Base-by-base conservation (phyloP, 23 red algal genomes). In the Agarophyton chilense region DNA sequence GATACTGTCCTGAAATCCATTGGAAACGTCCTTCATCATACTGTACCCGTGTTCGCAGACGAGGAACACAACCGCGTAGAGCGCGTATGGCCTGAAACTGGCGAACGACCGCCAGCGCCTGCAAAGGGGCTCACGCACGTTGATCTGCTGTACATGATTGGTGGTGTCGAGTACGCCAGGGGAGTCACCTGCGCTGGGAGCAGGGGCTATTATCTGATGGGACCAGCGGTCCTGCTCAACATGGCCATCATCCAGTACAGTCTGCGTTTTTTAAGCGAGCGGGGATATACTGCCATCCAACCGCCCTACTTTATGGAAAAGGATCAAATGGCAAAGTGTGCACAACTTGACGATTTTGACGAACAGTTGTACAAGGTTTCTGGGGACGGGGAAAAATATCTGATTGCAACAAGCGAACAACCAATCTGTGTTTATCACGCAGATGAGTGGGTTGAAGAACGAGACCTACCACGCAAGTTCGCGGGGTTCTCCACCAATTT, bases 291-390 rank as follows among this genome's bases (percentile, higher is more conserved):
- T 8, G 43, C 90, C 31, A 47, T 99, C 22, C 97, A 99, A 67
- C 82, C 97, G 36, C 97, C 97, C 2, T 96, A 96, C 60, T 99
- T 99, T 79, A 99, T 99, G 97, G 93, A 93, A 40, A 86, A 90
- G 58, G 97, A 90, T 29, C 93, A 93, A 65, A 99, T 99, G 97
- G 93, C 93, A 17, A 95, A 95, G 52, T 96, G 93, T 77, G 97
- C 97, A 24, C 97, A 99, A 70, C 88, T 99, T 52, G 93, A 95
- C 36, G 93, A 99, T 42, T 99, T 99, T 87, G 97, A 99, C 81
- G 97, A 99, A 47, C 86, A 99, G 66, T 78, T 99, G 55, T 99
- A 99, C 93, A 99, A 96, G 73, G 97, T 99, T 29, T 75, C 81
- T 34, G 81, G 77, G 14, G 81, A 89, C 33, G 88, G 97, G 36